Evolutionary conservation across 768 basidiomycete species (phyloP), one percentile per base, ranked within the genome.

Genomic region (Chiua virens): DNA sequence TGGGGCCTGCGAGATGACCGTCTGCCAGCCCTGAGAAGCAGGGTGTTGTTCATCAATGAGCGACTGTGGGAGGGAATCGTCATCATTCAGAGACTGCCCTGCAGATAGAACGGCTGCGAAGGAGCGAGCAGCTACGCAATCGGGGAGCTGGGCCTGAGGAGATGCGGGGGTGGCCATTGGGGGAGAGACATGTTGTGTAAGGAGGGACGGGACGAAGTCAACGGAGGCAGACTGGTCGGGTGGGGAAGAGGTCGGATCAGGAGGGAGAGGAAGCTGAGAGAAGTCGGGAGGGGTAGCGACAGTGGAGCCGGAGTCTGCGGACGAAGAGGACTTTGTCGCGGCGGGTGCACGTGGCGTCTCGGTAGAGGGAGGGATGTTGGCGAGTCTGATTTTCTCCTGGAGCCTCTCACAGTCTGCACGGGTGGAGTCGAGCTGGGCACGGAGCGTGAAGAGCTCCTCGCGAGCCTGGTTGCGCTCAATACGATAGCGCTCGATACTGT

Each of bases 401-500:
- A 73, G 65, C 22, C 59, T 64, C 42, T 71, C 64, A 43, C 66
- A 67, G 9, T 68, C 68, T 1, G 69, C 64, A 49, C 67, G 67
- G 38, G 61, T 63, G 40, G 67, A 55, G 17, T 71, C 67, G 10
- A 70, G 54, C 56, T 65, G 68, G 5, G 71, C 64, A 30, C 73
- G 71, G 41, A 73, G 56, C 25, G 70, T 46, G 32, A 57, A 14
- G 28, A 61, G 61, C 36, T 66, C 67, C 8, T 73, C 71, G 52
- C 66, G 64, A 8, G 68, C 64, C 34, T 71, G 71, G 45, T 66
- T 68, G 47, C 71, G 68, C 63, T 75, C 72, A 42, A 60, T 52
- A 40, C 65, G 70, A 49, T 62, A 65, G 36, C 56, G 66, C 43
- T 76, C 75, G 11, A 59, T 38, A 15, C 64, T 64, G 45, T 74